A percentile compares a stretch with the other conserved stretches of the same genome.
Conservation (phyloP, 805 yeast genomes). For the Candida ponderosae region DNA sequence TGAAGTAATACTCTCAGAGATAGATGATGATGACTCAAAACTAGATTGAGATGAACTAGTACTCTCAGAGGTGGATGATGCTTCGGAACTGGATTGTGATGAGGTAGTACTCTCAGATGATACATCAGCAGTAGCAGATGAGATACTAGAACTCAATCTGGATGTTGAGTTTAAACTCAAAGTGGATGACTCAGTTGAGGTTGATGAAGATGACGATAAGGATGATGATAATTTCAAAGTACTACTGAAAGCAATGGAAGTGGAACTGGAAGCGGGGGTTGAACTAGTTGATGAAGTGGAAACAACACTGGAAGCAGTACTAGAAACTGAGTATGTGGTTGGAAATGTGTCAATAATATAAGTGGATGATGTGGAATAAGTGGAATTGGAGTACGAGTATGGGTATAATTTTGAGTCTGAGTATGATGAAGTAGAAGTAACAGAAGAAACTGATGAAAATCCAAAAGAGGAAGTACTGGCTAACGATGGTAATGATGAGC, state of each 20-base stretch:
- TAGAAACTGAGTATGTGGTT: constrained; percentile 3
- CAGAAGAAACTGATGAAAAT: constrained; percentile 6
- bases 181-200: too few relatives aligned
- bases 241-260: background rate
- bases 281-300: background rate
- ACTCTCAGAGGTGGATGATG: too few relatives aligned
- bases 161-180: too few relatives aligned
- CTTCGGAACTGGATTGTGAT: too few relatives aligned
- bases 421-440: constrained; percentile 5
- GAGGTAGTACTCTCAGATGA: too few relatives aligned
- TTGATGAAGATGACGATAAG: background rate
- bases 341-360: constrained; percentile 7
- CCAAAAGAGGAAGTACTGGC: too few relatives aligned
- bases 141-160: too few relatives aligned
- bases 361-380: too few relatives aligned
- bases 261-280: background rate
- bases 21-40: too few relatives aligned
- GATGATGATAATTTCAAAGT: background rate
- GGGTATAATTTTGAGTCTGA: constrained; percentile 14
- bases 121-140: too few relatives aligned
- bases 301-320: constrained; percentile 1
- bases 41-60: too few relatives aligned
- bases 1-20: too few relatives aligned
- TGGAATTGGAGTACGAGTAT: constrained; percentile 12
- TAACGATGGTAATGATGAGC: constrained; percentile 8